phyloP scores from a whole-genome alignment of 2,329 filamentous ascomycete genomes.

The Cytospora paraplurivora region DNA sequence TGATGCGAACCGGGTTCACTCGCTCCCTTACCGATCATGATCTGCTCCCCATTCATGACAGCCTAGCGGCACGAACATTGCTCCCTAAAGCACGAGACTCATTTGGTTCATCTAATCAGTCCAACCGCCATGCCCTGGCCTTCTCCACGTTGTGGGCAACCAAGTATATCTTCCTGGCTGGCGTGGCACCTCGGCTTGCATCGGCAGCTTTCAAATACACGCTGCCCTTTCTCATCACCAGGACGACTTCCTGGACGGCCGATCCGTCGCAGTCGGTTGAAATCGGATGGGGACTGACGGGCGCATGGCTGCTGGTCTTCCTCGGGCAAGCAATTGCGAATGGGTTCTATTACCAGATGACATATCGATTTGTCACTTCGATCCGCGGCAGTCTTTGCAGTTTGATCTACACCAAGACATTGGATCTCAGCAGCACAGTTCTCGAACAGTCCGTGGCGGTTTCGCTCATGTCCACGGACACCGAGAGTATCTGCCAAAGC shows the following conservation, averaged over 20 bases:
- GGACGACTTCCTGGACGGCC: conserved; percentile 14
- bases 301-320: conserved; percentile 22
- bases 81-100: conserved; percentile 8
- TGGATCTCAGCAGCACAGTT: conserved; percentile 33
- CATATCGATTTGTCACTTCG: conserved; percentile 24
- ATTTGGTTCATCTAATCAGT: conserved; percentile 20
- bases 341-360: conserved; percentile 23
- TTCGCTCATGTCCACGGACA: conserved; percentile 36
- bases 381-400: conserved; percentile 34
- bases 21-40: conserved; percentile 32
- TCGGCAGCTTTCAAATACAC: conserved; percentile 17
- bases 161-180: conserved; percentile 25
- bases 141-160: conserved; percentile 32
- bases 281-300: conserved; percentile 17
- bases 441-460: conserved; percentile 34
- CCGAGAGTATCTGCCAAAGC: conserved; percentile 17
- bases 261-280: conserved; percentile 16
- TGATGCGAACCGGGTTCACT: conserved; percentile 33
- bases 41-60: conserved; percentile 34
- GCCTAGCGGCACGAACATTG: conserved; percentile 17
- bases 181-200: conserved; percentile 11
- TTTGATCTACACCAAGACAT: conserved; percentile 35
- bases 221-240: conserved; percentile 18
- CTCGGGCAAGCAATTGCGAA: conserved; percentile 18
- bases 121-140: conserved; percentile 23